Base-by-base conservation (phyloP, 208 protist species). In the Acanthamoeba healyi region DNA sequence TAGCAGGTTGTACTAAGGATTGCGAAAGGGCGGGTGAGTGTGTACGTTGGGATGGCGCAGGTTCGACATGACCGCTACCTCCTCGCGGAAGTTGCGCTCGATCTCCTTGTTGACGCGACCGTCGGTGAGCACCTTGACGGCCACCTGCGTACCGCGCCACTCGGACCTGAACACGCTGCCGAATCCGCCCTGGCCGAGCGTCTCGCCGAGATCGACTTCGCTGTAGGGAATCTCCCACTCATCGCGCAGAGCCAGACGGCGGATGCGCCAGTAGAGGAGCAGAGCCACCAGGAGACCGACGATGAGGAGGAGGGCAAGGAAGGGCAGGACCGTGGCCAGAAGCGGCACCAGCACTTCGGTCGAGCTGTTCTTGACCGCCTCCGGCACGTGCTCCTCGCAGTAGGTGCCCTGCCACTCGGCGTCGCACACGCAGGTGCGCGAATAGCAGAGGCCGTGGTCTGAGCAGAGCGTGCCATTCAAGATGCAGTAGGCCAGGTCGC, bases 41-140 rank as follows among this genome's bases (percentile, higher is more conserved):
- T n/a, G n/a, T n/a, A n/a, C 70, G 70, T 79, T 79, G 29, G 70
- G 70, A 32, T 79, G 70, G n/a, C 40, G 32, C 36, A 79, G 70
- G 19, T 79, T 29, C 0, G 36, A 0, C 70, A 79, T 79, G n/a
- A 38, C 42, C 17, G 12, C n/a, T 0, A 38, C 70, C 70, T 79
- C 70, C 40, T 40, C 40, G 36, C 14, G 12, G 34, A 79, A 79
- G 70, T 38, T 46, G n/a, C 17, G 17, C 34, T 24, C 17, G n/a
- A 24, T 38, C n/a, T 79, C 24, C 36, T 79, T 46, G 6, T 19
- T 19, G 56, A 63, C 10, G 9, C 56, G 56, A 7, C 56, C 56
- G 56, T 54, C 56, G 56, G 56, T 79, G n/a, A 79, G 22, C 70
- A 49, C 24, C 70, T 79, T 79, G 34, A 79, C 70, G 0, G 70